Evolutionary conservation across 2,329 filamentous ascomycete species (phyloP).

Genomic region (Pyricularia grisea): DNA sequence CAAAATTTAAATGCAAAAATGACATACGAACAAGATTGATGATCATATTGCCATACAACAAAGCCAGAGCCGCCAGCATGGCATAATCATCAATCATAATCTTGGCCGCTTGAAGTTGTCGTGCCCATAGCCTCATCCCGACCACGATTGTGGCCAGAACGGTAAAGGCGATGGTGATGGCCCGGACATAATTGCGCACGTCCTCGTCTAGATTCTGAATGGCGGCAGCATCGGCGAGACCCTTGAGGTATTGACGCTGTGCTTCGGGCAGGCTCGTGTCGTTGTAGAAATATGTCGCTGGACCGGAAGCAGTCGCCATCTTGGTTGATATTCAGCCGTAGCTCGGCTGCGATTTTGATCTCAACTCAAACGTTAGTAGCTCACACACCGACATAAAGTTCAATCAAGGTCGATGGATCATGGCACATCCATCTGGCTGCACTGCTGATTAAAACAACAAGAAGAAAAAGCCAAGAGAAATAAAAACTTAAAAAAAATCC

Average conservation of each 20-base stretch:
- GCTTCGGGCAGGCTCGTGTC: background rate
- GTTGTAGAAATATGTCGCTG: background rate
- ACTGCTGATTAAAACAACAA: no score
- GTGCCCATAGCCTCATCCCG: conserved; percentile 2
- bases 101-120: background rate
- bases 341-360: no score
- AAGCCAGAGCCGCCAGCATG: conserved; percentile 4
- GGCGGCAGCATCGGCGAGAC: background rate
- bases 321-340: background rate
- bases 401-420: no score
- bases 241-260: background rate
- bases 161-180: conserved; percentile 3
- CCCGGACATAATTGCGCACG: background rate
- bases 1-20: background rate
- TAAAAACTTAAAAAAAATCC: no score
- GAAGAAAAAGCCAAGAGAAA: no score
- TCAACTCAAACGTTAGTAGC: background rate
- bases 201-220: background rate
- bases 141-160: conserved; percentile 4
- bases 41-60: background rate
- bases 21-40: background rate
- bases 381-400: no score
- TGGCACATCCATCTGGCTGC: no score
- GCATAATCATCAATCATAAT: conserved; percentile 4
- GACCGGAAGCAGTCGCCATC: background rate